These are phyloP conservation scores for Retiboletus fuscus DNA, from an alignment of 1,284 basidiomycete species.

Conservation along the genomic window DNA sequence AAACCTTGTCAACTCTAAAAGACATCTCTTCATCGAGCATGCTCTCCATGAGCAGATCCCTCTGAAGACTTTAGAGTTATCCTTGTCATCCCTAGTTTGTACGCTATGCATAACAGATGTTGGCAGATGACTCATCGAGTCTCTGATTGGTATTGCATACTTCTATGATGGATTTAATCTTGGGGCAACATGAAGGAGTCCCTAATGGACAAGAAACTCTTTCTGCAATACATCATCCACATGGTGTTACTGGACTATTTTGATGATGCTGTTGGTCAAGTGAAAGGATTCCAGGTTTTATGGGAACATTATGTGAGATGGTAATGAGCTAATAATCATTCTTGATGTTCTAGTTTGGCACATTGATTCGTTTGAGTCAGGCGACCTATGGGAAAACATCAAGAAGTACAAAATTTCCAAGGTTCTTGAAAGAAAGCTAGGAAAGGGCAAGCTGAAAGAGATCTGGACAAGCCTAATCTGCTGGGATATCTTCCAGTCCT, in stretches of 20 bases:
- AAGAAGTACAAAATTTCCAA: conserved; percentile 26
- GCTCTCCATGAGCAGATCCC: too few species aligned
- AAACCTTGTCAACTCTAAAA: too few species aligned
- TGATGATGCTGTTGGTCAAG: conserved; percentile 29
- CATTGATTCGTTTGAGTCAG: conserved; percentile 30
- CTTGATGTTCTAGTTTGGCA: neutral
- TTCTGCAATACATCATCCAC: conserved; percentile 27
- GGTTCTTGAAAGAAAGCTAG: conserved; percentile 37
- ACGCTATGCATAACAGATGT: too few species aligned
- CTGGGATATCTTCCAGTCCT: conserved; percentile 39
- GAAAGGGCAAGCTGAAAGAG: conserved; percentile 28
- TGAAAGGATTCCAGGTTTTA: conserved; percentile 32
- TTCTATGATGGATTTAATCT: conserved; percentile 73
- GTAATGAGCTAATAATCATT: conserved; percentile 18
- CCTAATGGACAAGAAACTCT: neutral
- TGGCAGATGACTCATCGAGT: conserved; percentile 81
- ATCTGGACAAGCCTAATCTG: conserved; percentile 38
- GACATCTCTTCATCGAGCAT: too few species aligned
- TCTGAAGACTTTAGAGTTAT: too few species aligned
- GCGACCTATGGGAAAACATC: conserved; percentile 30
- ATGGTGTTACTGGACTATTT: conserved; percentile 33
- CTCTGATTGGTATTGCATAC: conserved; percentile 82
- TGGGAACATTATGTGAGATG: conserved; percentile 25
- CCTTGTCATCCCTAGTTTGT: too few species aligned
- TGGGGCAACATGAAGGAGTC: conserved; percentile 35